A percentile compares a stretch with the other conserved stretches of the same genome.
Evolutionary conservation across 2,329 filamentous ascomycete species (phyloP).

Genomic region (Akanthomyces dipterigenus): DNA sequence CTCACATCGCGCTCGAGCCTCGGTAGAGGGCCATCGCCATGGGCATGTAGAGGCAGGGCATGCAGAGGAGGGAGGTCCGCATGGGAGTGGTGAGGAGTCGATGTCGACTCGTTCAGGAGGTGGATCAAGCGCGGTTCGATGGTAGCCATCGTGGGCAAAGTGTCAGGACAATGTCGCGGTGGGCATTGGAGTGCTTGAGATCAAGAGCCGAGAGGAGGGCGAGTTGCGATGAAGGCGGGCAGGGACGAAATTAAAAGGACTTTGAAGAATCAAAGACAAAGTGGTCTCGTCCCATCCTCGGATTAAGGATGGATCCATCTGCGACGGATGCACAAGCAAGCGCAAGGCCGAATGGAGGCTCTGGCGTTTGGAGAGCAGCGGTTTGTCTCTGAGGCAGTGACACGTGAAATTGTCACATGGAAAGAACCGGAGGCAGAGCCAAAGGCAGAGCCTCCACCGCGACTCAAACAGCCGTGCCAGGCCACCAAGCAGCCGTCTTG

Average conservation of each 20-base stretch:
- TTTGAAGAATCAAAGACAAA: constrained; percentile 4
- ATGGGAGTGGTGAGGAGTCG: constrained; percentile 39
- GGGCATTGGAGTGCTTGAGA: constrained; percentile 19
- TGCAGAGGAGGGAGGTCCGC: constrained; percentile 51
- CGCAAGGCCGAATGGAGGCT: constrained; percentile 2
- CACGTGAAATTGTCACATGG: constrained; percentile 15
- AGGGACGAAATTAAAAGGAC: constrained; percentile 8
- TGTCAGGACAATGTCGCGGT: constrained; percentile 21
- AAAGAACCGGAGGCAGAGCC: constrained; percentile 2
- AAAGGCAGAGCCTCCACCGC: neutral
- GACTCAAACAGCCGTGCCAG: neutral
- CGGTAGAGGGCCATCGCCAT: constrained; percentile 40
- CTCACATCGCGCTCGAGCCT: constrained; percentile 45
- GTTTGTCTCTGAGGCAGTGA: constrained; percentile 10
- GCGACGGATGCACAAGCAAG: constrained; percentile 12
- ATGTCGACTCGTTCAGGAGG: constrained; percentile 50
- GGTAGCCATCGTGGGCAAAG: constrained; percentile 49
- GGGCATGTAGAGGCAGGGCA: constrained; percentile 35
- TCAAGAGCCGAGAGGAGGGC: constrained; percentile 11
- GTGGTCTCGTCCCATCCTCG: constrained; percentile 13
- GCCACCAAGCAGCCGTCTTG: constrained; percentile 1
- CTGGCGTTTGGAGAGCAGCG: neutral
- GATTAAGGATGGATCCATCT: constrained; percentile 14
- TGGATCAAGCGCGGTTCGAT: constrained; percentile 63
- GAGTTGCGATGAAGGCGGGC: constrained; percentile 2